Base-by-base conservation (phyloP, 768 basidiomycete genomes). In the Mycena kentingensis region DNA sequence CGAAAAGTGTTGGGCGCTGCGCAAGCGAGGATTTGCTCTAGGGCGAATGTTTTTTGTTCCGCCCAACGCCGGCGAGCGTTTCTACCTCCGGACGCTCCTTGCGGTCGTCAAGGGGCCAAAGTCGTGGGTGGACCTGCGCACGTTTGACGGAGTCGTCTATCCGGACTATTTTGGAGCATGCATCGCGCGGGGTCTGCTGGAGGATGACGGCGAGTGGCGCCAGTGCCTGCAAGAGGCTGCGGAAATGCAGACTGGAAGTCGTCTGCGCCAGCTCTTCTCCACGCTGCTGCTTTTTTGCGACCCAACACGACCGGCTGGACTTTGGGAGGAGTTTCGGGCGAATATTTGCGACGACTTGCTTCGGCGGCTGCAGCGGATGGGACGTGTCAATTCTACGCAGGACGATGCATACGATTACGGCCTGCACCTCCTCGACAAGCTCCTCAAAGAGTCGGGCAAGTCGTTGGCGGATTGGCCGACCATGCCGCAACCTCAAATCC, bases 131-230 rank as follows among this genome's bases (percentile, higher is more conserved):
- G 28, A 53, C 36, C 21, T 45, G 21, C 44, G 44, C 35, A 8
- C 22, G 7, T 51, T 43, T n/a, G 24, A 51, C 24, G 50, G 50
- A 31, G 25, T 27, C 11, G 22, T 58, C 0, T 53, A 65, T 62
- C 45, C 4, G 39, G 42, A 47, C 1, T 55, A 39, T 27, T 48
- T 39, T 11, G 38, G 45, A 22, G 53, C 19, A 28, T 54, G 53
- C n/a, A 47, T 55, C 21, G 69, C 67, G 5, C 51, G 63, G 3
- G 73, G 74, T 1, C 58, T 76, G 0, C 49, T 74, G 0, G 66
- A 74, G 34, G 70, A 77, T 64, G 76, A 79, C 61, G 59, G 64
- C 0, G 78, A 79, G 58, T 77, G 74, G 74, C 32, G 54, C 0
- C 59, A 50, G 16, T 77, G 76, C 50, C 60, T 77, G 0, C 10